Base-by-base conservation (phyloP, 2,329 filamentous ascomycete species). In the Sporothrix euskadiensis region DNA sequence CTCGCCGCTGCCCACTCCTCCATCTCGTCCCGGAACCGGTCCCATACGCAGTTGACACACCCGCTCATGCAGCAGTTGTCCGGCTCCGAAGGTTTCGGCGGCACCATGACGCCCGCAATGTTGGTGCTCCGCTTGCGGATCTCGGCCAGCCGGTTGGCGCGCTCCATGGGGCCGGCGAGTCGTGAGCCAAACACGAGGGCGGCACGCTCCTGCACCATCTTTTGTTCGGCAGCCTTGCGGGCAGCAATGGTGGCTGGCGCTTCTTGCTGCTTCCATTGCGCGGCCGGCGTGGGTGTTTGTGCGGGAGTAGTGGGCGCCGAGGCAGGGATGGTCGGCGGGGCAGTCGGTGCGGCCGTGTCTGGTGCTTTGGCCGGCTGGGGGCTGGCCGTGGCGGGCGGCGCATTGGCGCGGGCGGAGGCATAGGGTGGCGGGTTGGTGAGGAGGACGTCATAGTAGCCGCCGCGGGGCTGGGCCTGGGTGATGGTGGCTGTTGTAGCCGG, bases 21-120 rank as follows among this genome's bases (percentile, higher is more conserved):
- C 82, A 98, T 87, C 71, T 98, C 96, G 77, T 99, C 95, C 9
- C 94, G 88, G 82, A 91, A 98, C 71, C 89, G 86, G 78, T 98
- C 94, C 94, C 94, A 98, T 2, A 98, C 96, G 81, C 96, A 99
- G 81, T 98, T 94, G 68, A 97, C 95, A 80, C 96, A 99, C 3
- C 96, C 96, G 79, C 93, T 96, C 96, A 99, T 99, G 83, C 96
- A 99, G 86, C 96, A 99, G 80, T 99, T 98, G 79, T 98, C 96
- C 3, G 96, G 96, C 82, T 99, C 95, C 66, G 89, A 87, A 0
- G 96, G 96, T 66, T 88, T 88, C 0, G 94, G 94, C 1, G 96
- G 96, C 4, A 98, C 91, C 22, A 89, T 83, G 0, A 98, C 88
- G 3, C 94, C 95, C 0, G 92, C 94, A 72, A 98, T 85, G 74